A percentile compares a stretch with the other conserved stretches of the same genome.
Conservation (phyloP, 192 early-diverging fungal species). For the Kickxella alabastrina region DNA sequence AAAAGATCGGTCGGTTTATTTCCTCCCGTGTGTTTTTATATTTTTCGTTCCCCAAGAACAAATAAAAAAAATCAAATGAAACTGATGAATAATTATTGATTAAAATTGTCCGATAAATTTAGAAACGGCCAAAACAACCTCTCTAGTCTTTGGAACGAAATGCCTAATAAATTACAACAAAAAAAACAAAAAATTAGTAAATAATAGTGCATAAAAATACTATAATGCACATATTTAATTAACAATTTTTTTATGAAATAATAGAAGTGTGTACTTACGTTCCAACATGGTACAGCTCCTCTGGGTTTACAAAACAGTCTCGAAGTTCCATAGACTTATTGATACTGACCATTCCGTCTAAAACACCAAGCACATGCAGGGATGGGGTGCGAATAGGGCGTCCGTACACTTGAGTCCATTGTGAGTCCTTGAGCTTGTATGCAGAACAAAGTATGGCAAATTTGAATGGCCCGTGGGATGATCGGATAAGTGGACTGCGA, state of each 20-base stretch:
- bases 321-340: slow-evolving; percentile 33
- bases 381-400: slow-evolving; percentile 31
- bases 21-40: too few species aligned
- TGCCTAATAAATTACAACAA: slow-evolving; percentile 22
- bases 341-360: slow-evolving; percentile 37
- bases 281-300: slow-evolving; percentile 25
- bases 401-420: slow-evolving; percentile 31
- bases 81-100: too few species aligned
- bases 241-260: not conserved
- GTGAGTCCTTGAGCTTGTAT: slow-evolving; percentile 32
- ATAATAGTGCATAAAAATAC: too few species aligned
- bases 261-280: slow-evolving; percentile 20
- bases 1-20: too few species aligned
- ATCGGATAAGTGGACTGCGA: slow-evolving; percentile 2
- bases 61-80: not conserved
- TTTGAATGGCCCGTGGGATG: slow-evolving; percentile 18
- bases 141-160: slow-evolving; percentile 36
- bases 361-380: slow-evolving; percentile 38
- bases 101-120: slow-evolving; percentile 30
- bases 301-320: slow-evolving; percentile 15
- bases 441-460: slow-evolving; percentile 45
- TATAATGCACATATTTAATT: too few species aligned
- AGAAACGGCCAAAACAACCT: slow-evolving; percentile 14
- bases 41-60: too few species aligned
- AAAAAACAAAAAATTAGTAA: slow-evolving; percentile 1